Evolutionary conservation across 305 asterid genomes (phyloP).

Genomic region (Fraxinus angustifolia): DNA sequence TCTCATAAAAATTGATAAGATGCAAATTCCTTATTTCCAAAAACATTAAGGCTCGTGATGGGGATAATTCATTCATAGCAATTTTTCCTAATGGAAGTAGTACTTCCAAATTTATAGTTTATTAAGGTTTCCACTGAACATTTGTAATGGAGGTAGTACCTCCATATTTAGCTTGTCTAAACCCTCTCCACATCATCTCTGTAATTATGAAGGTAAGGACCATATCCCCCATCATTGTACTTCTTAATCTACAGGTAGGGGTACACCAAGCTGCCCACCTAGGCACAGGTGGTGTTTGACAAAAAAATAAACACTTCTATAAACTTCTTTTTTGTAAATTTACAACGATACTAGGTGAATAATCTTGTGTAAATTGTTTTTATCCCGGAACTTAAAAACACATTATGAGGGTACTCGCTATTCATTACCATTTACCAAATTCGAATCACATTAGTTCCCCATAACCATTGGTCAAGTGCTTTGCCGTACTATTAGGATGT

Average conservation of each 20-base stretch:
- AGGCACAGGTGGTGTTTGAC: not conserved
- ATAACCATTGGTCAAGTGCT: not conserved
- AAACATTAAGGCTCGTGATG: not conserved
- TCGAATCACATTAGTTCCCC: not conserved
- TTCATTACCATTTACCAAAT: not conserved
- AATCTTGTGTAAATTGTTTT: not conserved
- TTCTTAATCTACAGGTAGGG: not conserved
- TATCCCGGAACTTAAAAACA: not conserved
- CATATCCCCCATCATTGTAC: not conserved
- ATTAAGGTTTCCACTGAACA: no score
- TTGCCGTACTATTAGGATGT: not conserved
- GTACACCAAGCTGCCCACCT: not conserved
- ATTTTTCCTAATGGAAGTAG: not conserved
- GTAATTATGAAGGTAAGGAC: not conserved
- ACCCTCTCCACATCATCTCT: not conserved
- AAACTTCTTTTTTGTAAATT: not conserved
- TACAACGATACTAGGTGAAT: not conserved
- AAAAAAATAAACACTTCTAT: not conserved
- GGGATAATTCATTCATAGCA: not conserved
- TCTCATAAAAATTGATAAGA: not conserved
- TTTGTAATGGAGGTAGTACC: not conserved
- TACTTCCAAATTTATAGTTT: no score
- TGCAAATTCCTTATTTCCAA: not conserved
- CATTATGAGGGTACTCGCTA: not conserved
- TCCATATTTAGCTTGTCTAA: not conserved